phyloP scores from a whole-genome alignment of 495 filamentous ascomycete species.

The Neohortaea acidophila region DNA sequence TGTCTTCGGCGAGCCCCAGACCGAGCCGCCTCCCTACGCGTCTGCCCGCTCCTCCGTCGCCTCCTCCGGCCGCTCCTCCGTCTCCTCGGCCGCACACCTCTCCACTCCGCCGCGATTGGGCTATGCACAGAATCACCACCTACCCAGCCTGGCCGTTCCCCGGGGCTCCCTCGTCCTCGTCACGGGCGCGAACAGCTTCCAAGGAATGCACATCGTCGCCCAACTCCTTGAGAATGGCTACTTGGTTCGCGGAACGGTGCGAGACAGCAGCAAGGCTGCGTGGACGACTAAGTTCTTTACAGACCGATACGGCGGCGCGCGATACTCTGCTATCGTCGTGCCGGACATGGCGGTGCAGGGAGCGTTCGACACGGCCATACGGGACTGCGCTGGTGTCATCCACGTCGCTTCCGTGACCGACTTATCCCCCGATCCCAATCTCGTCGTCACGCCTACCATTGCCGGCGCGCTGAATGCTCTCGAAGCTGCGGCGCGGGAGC shows the following conservation, averaged over 20 bases:
- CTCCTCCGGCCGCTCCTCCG: neutral
- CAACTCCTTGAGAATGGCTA: conserved; percentile 36
- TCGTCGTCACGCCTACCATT: conserved; percentile 19
- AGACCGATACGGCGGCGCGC: conserved; percentile 27
- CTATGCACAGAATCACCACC: neutral
- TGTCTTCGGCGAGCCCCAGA: conserved; percentile 7
- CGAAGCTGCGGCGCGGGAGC: conserved; percentile 30
- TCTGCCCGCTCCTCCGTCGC: neutral
- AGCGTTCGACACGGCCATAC: conserved; percentile 30
- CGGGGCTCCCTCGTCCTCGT: conserved; percentile 26
- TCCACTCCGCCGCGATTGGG: conserved; percentile 1
- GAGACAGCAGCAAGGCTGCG: conserved; percentile 26
- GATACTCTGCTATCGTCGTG: conserved; percentile 29
- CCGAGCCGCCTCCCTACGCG: conserved; percentile 10
- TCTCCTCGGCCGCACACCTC: neutral
- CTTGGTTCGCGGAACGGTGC: conserved; percentile 38
- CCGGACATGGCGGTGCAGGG: conserved; percentile 26
- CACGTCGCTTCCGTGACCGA: conserved; percentile 11
- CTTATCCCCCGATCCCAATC: conserved; percentile 8
- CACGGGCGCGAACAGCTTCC: conserved; percentile 41
- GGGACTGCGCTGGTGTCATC: conserved; percentile 10
- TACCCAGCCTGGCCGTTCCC: conserved; percentile 2
- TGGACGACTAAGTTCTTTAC: conserved; percentile 32
- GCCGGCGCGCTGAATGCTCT: conserved; percentile 29
- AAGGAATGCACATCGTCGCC: conserved; percentile 38